Evolutionary conservation across 306 rosid genomes (phyloP).

Genomic region (Ceratonia siliqua): DNA sequence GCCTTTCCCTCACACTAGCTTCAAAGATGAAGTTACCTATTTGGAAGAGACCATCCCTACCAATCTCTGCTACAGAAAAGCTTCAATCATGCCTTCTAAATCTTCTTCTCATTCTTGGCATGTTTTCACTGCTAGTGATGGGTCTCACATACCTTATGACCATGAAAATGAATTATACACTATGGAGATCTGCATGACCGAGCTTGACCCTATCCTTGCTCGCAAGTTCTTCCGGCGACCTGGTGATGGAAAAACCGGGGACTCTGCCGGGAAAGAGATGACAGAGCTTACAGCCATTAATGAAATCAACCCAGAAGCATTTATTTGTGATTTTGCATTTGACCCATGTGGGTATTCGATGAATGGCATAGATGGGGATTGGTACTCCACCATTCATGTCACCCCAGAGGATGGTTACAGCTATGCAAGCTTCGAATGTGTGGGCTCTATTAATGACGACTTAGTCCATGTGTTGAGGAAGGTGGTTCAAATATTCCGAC

Average conservation of each 20-base stretch:
- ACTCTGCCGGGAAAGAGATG: constrained; percentile 72
- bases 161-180: constrained; percentile 47
- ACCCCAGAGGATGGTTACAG: constrained; percentile 91
- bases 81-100: constrained; percentile 81
- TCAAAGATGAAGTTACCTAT: constrained; percentile 74
- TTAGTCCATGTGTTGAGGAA: constrained; percentile 57
- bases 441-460: constrained; percentile 53
- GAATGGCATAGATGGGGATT: constrained; percentile 70
- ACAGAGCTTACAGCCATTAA: constrained; percentile 62
- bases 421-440: constrained; percentile 81
- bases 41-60: constrained; percentile 61
- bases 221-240: constrained; percentile 52
- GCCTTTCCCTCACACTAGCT: constrained; percentile 82
- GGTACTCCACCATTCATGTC: constrained; percentile 86
- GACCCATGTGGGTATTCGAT: constrained; percentile 90
- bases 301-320: constrained; percentile 53
- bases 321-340: constrained; percentile 74
- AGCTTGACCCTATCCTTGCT: constrained; percentile 63
- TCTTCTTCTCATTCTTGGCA: constrained; percentile 81
- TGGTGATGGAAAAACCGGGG: constrained; percentile 47
- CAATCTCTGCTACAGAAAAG: constrained; percentile 60
- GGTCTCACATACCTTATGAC: not conserved
- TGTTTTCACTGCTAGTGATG: constrained; percentile 67
- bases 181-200: constrained; percentile 83
- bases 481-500: constrained; percentile 77